Conservation (phyloP, 2,329 filamentous ascomycete genomes). For the Pseudocercospora crystallina region DNA sequence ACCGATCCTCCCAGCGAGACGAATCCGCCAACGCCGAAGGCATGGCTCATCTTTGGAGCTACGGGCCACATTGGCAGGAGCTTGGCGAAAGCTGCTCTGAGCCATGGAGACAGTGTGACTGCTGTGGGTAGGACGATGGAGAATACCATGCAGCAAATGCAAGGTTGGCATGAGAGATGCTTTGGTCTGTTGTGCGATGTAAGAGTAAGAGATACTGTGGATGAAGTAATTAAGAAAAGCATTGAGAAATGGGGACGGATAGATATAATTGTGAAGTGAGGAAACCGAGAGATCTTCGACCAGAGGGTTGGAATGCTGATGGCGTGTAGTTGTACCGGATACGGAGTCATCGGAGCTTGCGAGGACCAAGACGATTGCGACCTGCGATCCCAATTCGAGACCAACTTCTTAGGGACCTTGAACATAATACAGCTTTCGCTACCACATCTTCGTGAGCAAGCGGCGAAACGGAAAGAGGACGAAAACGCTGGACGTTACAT, state of each 20-base stretch:
- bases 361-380: conserved; percentile 97
- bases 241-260: conserved; percentile 71
- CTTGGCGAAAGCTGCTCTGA: conserved; percentile 77
- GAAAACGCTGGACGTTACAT: conserved; percentile 70
- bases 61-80: conserved; percentile 97
- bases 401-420: conserved; percentile 93
- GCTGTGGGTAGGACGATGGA: conserved; percentile 83
- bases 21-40: conserved; percentile 69
- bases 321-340: conserved; percentile 69
- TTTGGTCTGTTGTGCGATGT: conserved; percentile 88
- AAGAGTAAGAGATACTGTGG: conserved; percentile 74
- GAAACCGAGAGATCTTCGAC: not conserved
- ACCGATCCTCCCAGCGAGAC: conserved; percentile 78
- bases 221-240: conserved; percentile 66
- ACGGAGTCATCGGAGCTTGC: conserved; percentile 91
- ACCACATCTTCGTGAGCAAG: conserved; percentile 79
- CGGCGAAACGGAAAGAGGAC: conserved; percentile 31
- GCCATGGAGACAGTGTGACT: conserved; percentile 78
- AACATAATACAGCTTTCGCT: conserved; percentile 89
- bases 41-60: conserved; percentile 95
- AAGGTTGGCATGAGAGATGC: conserved; percentile 68
- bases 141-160: conserved; percentile 70
- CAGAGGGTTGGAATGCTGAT: not conserved
- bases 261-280: conserved; percentile 78
- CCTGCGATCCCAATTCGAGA: conserved; percentile 93